phyloP scores from a whole-genome alignment of 2,329 filamentous ascomycete genomes.

The Venturia pyrina region DNA sequence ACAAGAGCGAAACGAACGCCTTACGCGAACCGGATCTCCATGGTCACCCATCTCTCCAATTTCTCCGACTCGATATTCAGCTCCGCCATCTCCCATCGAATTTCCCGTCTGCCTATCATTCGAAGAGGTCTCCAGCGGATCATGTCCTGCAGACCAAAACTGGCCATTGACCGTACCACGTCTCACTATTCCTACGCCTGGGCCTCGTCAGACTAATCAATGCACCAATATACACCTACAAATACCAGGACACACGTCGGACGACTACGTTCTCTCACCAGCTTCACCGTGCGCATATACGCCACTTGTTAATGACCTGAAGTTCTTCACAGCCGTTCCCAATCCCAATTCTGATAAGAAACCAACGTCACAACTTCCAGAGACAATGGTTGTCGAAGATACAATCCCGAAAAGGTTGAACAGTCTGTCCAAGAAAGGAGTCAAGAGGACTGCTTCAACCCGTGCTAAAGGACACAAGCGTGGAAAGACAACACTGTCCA shows the following conservation, averaged over 20 bases:
- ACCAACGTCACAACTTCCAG: background rate
- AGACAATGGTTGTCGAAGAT: background rate
- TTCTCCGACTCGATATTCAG: background rate
- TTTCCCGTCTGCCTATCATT: background rate
- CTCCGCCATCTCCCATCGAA: background rate
- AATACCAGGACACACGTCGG: background rate
- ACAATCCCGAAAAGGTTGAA: background rate
- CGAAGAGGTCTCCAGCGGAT: background rate
- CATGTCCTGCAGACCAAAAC: background rate
- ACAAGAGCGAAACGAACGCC: background rate
- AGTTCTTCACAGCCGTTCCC: background rate
- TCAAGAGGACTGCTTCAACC: background rate
- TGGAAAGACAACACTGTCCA: background rate
- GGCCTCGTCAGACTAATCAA: background rate
- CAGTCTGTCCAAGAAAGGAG: conserved; percentile 4
- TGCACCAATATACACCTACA: background rate
- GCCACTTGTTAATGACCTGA: background rate
- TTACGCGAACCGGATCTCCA: background rate
- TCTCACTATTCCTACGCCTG: background rate
- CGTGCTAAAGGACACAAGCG: background rate
- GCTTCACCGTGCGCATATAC: background rate
- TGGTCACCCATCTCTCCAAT: background rate
- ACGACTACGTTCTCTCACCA: background rate
- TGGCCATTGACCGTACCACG: background rate
- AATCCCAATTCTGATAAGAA: background rate